phyloP scores from a whole-genome alignment of 805 yeast genomes.

The Candida methanosorbosa region DNA sequence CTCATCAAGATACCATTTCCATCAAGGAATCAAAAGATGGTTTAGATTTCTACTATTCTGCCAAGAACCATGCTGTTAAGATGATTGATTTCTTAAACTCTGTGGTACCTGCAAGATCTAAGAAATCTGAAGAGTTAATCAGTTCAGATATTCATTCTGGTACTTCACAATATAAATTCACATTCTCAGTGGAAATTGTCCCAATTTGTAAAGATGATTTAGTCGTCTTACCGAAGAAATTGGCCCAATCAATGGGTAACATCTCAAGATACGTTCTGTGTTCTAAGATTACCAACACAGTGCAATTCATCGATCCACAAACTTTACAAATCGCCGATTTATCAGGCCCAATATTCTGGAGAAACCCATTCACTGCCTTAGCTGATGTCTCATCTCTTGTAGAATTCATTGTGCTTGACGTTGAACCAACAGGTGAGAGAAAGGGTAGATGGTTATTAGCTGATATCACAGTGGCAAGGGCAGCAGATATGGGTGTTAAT shows the following conservation, averaged over 20 bases:
- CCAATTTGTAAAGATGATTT: conserved; percentile 97
- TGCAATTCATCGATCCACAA: conserved; percentile 82
- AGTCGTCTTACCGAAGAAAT: conserved; percentile 80
- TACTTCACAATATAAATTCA: conserved; percentile 77
- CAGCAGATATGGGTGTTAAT: conserved; percentile 79
- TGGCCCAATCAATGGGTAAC: conserved; percentile 79
- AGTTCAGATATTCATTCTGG: conserved; percentile 92
- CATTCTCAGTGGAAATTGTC: conserved; percentile 87
- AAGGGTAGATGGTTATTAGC: conserved; percentile 78
- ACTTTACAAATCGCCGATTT: conserved; percentile 75
- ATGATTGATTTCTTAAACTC: conserved; percentile 85
- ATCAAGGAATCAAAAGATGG: conserved; percentile 93
- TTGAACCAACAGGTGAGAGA: conserved; percentile 80
- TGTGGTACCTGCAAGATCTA: conserved; percentile 76
- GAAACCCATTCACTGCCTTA: conserved; percentile 69
- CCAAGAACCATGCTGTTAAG: conserved; percentile 83
- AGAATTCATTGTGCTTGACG: conserved; percentile 87
- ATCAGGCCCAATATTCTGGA: conserved; percentile 67
- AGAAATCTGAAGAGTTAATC: conserved; percentile 84
- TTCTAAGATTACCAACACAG: conserved; percentile 68
- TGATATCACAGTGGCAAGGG: conserved; percentile 85
- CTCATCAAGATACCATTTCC: conserved; percentile 88
- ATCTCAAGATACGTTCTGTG: conserved; percentile 78
- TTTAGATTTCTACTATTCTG: conserved; percentile 84
- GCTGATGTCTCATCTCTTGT: conserved; percentile 68